Evolutionary conservation across 116 monocot species (phyloP).

Genomic region (Iris pallida): DNA sequence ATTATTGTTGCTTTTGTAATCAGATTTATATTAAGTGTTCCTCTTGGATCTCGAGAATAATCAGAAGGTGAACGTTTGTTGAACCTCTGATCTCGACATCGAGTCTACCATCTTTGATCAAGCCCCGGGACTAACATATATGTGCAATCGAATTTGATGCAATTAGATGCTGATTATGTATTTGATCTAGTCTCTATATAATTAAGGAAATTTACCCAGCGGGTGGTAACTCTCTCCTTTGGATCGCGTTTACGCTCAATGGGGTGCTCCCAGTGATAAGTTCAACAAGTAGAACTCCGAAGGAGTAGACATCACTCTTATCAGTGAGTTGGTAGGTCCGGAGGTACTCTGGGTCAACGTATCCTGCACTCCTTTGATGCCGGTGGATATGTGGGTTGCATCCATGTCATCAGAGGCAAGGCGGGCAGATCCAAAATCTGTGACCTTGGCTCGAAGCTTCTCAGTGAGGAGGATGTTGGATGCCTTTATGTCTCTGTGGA

Average conservation of each 20-base stretch:
- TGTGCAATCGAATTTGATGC: no score
- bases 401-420: constrained; percentile 39
- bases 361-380: constrained; percentile 72
- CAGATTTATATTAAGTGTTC: no score
- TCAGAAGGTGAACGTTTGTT: no score
- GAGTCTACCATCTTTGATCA: no score
- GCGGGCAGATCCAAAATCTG: constrained; percentile 72
- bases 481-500: constrained; percentile 76
- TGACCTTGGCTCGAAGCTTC: constrained; percentile 62
- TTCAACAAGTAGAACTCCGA: constrained; percentile 83
- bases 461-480: constrained; percentile 71
- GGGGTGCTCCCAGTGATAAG: constrained; percentile 64
- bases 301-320: constrained; percentile 89
- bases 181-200: no score
- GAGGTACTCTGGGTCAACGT: constrained; percentile 80
- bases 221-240: constrained; percentile 33
- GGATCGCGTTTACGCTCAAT: constrained; percentile 35
- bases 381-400: constrained; percentile 55
- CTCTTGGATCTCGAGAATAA: no score
- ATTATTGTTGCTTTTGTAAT: no score
- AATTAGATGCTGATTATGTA: no score
- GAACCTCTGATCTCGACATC: no score
- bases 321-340: constrained; percentile 72
- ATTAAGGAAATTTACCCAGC: constrained; percentile 39
- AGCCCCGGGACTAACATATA: no score